phyloP scores from a whole-genome alignment of 768 basidiomycete species.

The Nevesoporus exiguus region DNA sequence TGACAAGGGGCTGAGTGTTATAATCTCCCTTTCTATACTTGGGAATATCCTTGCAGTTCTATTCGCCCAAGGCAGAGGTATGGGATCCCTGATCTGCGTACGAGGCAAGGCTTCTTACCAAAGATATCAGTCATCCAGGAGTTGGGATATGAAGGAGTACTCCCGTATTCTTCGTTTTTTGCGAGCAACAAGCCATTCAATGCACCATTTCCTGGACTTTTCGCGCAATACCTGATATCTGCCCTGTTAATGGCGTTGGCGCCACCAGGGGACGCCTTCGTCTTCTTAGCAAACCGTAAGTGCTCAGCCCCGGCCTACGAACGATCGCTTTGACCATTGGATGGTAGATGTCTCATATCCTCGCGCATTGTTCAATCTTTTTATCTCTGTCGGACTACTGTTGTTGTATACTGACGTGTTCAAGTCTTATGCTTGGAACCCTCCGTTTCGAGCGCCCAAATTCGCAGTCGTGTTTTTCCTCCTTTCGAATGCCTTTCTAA shows the following conservation, averaged over 20 bases:
- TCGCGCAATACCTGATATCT: constrained; percentile 60
- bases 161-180: constrained; percentile 65
- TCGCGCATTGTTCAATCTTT: constrained; percentile 51
- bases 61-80: constrained; percentile 67
- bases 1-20: constrained; percentile 50
- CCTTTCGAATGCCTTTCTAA: constrained; percentile 61
- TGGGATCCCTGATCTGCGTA: constrained; percentile 6
- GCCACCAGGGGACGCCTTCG: constrained; percentile 72
- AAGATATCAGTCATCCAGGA: constrained; percentile 59
- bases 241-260: constrained; percentile 50
- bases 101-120: constrained; percentile 5
- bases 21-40: constrained; percentile 62
- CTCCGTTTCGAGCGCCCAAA: constrained; percentile 60
- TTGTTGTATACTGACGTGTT: constrained; percentile 51
- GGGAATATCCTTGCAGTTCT: constrained; percentile 63
- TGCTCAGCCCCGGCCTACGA: not conserved
- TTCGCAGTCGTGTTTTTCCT: constrained; percentile 53
- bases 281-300: constrained; percentile 65
- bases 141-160: constrained; percentile 65
- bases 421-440: constrained; percentile 51
- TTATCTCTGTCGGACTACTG: constrained; percentile 59
- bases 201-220: constrained; percentile 61
- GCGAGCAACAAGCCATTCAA: constrained; percentile 69
- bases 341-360: constrained; percentile 56
- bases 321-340: not conserved